Evolutionary conservation across 2,329 filamentous ascomycete genomes (phyloP).

Genomic region (Penicillium janthinellum): DNA sequence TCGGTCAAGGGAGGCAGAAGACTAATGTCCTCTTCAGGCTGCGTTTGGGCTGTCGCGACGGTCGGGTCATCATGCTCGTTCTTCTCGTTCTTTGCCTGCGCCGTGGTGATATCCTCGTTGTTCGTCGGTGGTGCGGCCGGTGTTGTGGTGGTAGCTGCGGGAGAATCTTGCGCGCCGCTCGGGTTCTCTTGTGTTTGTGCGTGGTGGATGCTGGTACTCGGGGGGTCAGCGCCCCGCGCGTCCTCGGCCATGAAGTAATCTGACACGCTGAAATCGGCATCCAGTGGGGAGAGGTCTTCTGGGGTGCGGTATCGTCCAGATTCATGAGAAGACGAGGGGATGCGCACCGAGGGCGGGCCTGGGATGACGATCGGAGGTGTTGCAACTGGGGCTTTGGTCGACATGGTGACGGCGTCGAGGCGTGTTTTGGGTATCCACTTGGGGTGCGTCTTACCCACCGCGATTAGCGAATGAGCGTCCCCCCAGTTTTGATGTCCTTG

Average conservation of each 20-base stretch:
- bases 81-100: conserved; percentile 14
- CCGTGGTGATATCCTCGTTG: conserved; percentile 3
- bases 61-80: conserved; percentile 20
- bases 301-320: conserved; percentile 40
- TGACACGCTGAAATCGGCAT: conserved; percentile 32
- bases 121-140: background rate
- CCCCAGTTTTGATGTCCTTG: background rate
- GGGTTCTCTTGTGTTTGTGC: conserved; percentile 18
- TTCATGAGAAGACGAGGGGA: conserved; percentile 32
- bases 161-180: conserved; percentile 21
- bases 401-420: conserved; percentile 36
- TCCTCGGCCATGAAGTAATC: conserved; percentile 37
- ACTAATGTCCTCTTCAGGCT: conserved; percentile 30
- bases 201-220: conserved; percentile 23
- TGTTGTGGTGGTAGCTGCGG: conserved; percentile 16
- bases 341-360: conserved; percentile 25
- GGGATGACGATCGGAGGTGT: conserved; percentile 25
- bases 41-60: conserved; percentile 21
- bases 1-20: conserved; percentile 37
- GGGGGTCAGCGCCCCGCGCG: conserved; percentile 28
- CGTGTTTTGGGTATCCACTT: conserved; percentile 33
- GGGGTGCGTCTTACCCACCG: conserved; percentile 20
- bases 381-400: conserved; percentile 29
- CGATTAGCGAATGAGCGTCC: conserved; percentile 21
- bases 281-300: conserved; percentile 32